Base-by-base conservation (phyloP, 768 basidiomycete genomes). In the Kwoniella dejecticola region DNA sequence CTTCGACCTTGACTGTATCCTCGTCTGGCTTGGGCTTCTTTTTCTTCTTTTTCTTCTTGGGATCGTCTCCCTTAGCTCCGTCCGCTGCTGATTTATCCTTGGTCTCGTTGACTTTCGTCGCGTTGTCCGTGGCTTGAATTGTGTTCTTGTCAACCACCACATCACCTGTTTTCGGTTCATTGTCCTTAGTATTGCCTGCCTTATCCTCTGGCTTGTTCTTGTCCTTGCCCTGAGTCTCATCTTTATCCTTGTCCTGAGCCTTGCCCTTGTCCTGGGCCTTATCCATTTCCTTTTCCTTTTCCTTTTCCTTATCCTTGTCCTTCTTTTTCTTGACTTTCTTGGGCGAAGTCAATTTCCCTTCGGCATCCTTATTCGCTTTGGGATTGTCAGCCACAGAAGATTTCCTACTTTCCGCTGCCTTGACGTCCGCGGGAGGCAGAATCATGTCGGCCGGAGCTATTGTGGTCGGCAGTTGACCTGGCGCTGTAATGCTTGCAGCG, bases 21-120 rank as follows among this genome's bases (percentile, higher is more conserved):
- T 41, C 50, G 19, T 52, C 62, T 50, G 52, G 48, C n/a, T 62
- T 55, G 42, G 55, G 52, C 50, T 69, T 70, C 46, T 65, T 62
- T 56, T 69, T 72, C 52, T 62, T 64, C 47, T 19, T 49, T 29
- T 33, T 54, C 31, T 57, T 58, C 46, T 60, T 68, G 21, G 45
- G 46, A 33, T 87, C 85, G 77, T 88, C 89, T 84, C 87, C 88
- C 10, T 83, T 80, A 70, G 81, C 83, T 46, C 57, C 60, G 38
- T 60, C 44, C 40, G 24, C 24, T 3, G 10, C 29, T 17, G 49
- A 27, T 36, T 58, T 63, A 26, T 21, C 46, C 46, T 64, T 66
- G 57, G 27, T 59, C n/a, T 42, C 41, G 11, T 42, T 42, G 33
- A 7, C 33, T 15, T 36, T 36, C 33, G 33, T 15, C n/a, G n/a